Conservation (phyloP, 768 basidiomycete species). For the Krasilnikovozyma curviuscula region DNA sequence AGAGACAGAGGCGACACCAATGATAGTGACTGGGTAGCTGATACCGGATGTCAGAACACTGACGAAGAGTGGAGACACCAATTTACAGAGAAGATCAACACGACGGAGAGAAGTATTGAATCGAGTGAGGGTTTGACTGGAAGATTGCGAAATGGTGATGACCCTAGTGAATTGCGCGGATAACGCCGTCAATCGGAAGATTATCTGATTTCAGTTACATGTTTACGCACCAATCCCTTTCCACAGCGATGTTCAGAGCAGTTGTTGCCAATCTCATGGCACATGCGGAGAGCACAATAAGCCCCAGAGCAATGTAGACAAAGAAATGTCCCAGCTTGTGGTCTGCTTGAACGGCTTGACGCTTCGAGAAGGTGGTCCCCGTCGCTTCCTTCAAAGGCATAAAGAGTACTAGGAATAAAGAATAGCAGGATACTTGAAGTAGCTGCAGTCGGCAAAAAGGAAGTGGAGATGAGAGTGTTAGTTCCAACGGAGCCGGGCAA, state of each 20-base stretch:
- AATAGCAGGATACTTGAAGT: too few relatives aligned
- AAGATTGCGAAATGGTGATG: constrained; percentile 28
- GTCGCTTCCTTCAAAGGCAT: constrained; percentile 1
- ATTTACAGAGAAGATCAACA: constrained; percentile 34
- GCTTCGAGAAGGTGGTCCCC: neutral
- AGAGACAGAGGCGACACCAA: constrained; percentile 25
- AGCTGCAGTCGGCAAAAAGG: too few relatives aligned
- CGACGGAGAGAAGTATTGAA: constrained; percentile 31
- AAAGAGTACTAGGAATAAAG: neutral
- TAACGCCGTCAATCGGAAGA: too few relatives aligned
- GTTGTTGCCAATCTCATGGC: constrained; percentile 30
- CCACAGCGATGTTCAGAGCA: constrained; percentile 32
- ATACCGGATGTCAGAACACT: constrained; percentile 30
- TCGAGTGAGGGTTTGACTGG: constrained; percentile 26
- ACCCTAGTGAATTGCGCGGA: constrained; percentile 13
- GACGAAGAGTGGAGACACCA: constrained; percentile 36
- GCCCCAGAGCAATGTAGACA: constrained; percentile 25
- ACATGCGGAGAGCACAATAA: constrained; percentile 27
- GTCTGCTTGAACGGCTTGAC: neutral
- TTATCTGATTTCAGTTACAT: too few relatives aligned
- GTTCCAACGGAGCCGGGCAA: too few relatives aligned
- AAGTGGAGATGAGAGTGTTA: too few relatives aligned
- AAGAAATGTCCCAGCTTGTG: neutral
- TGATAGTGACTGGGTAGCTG: constrained; percentile 19
- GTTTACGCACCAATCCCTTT: constrained; percentile 33